Evolutionary conservation across 2,329 filamentous ascomycete genomes (phyloP), one percentile per base, ranked within the genome.

Genomic region (Venturia effusa): DNA sequence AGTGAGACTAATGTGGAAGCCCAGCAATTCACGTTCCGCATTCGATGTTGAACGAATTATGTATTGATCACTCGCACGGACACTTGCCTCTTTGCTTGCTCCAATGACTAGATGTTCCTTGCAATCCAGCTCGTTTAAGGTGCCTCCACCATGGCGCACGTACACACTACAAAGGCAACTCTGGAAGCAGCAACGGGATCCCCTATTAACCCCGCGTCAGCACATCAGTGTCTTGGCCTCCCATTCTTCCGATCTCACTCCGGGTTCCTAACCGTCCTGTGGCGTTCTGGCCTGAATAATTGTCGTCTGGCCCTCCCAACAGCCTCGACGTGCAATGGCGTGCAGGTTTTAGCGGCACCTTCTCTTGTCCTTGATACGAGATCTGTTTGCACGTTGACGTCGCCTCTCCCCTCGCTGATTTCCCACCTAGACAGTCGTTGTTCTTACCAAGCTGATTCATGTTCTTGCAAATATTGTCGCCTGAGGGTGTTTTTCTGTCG

Each of bases 391-490:
- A 22, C 34, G 51, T 34, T 34, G 51, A 34, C 51, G 19, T 57
- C 17, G 51, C 51, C 8, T 57, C 51, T 34, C 51, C 30, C 30
- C 51, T 34, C 51, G 17, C 34, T 34, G 6, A 7, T 24, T 13
- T 41, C 34, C 32, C 51, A 37, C 7, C 7, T 10, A 27, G 41
- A 62, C 24, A 41, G n/a, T 45, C 41, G 32, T 39, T 39, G 32
- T 22, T 22, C 41, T 55, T 62, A 30, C 59, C 22, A 32, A n/a
- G 41, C 66, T 69, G 45, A 68, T 63, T 39, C 45, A 24, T 57
- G 51, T 34, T 32, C 27, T 34, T n/a, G 30, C 51, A 15, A 32
- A 32, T 30, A 11, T 1, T 19, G 34, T 34, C 51, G 19, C 51
- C 51, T 17, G 32, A 57, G 30, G 51, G 51, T 57, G 51, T 57